Percentiles rank a stretch among this genome's conserved stretches.
phyloP scores from a whole-genome alignment of 352 stramenopile species.

The Phytophthora agathidicida region DNA sequence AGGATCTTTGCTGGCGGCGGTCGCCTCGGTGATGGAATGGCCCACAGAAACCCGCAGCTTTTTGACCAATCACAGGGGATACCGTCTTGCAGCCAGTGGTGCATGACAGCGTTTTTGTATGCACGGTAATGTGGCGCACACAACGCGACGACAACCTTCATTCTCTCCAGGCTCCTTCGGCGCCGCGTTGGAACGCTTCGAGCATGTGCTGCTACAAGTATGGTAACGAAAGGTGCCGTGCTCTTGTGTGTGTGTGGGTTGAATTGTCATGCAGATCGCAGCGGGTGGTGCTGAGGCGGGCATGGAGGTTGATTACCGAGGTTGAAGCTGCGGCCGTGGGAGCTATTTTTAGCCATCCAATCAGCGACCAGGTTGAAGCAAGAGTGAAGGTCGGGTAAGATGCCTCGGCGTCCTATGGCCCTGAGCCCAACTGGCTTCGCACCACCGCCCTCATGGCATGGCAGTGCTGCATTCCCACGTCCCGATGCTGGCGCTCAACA shows the following conservation, averaged over 20 bases:
- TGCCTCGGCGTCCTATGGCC: background rate
- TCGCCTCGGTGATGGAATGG: background rate
- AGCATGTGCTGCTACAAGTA: too few species aligned
- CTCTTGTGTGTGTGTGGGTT: too few species aligned
- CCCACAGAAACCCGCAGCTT: background rate
- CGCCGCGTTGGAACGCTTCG: too few species aligned
- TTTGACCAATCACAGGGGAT: slow-evolving; percentile 1
- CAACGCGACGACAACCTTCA: slow-evolving; percentile 4
- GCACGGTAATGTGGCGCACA: slow-evolving; percentile 2
- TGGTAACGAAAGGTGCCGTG: too few species aligned
- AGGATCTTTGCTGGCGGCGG: slow-evolving; percentile 14
- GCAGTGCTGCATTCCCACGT: background rate
- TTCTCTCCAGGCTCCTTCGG: background rate
- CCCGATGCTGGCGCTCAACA: slow-evolving; percentile 53
- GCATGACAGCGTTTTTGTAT: slow-evolving; percentile 1
- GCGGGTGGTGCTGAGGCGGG: too few species aligned
- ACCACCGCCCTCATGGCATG: too few species aligned
- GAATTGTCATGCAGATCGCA: too few species aligned
- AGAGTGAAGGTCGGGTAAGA: slow-evolving; percentile 9
- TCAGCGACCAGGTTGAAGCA: slow-evolving; percentile 2
- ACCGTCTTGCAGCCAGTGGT: slow-evolving; percentile 22
- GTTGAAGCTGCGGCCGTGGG: background rate
- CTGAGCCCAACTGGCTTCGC: too few species aligned
- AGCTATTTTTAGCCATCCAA: slow-evolving; percentile 11
- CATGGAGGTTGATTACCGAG: background rate